These are phyloP conservation scores for Botrytis squamosa DNA, from an alignment of 2,329 filamentous ascomycete genomes.

Conservation along the genomic window DNA sequence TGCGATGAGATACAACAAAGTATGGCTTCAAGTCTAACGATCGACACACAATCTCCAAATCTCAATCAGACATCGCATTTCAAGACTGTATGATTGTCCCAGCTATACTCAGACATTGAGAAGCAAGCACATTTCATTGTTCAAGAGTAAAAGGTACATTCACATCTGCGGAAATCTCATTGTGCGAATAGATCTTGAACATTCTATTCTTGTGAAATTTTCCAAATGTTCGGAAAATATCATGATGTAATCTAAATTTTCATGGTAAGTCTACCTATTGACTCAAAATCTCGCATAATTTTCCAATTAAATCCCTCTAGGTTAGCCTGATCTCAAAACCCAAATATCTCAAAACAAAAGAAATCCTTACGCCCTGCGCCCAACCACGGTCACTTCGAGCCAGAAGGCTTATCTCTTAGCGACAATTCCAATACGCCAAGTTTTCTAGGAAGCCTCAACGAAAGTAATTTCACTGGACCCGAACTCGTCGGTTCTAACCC, in stretches of 20 bases:
- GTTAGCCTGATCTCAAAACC: not conserved
- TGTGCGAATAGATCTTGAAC: not conserved
- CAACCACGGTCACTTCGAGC: not conserved
- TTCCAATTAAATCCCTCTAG: not conserved
- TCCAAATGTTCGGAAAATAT: not conserved
- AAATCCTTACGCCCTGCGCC: not conserved
- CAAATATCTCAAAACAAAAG: not conserved
- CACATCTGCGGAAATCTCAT: too few relatives aligned
- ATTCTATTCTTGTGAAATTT: not conserved
- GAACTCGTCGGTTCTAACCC: not conserved
- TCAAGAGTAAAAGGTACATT: too few relatives aligned
- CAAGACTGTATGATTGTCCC: not conserved
- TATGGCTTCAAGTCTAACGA: not conserved
- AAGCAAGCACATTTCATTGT: not conserved
- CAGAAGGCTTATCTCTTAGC: not conserved
- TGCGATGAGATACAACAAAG: not conserved
- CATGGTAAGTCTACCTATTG: not conserved
- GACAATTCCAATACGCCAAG: not conserved
- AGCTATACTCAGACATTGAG: not conserved
- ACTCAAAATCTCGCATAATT: too few relatives aligned
- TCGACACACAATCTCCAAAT: not conserved
- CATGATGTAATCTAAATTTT: not conserved
- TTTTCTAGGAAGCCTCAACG: not conserved
- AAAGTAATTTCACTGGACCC: not conserved
- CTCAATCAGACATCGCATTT: not conserved